Conservation (phyloP, 352 stramenopile genomes). For the Chrysophaeum taylorii region DNA sequence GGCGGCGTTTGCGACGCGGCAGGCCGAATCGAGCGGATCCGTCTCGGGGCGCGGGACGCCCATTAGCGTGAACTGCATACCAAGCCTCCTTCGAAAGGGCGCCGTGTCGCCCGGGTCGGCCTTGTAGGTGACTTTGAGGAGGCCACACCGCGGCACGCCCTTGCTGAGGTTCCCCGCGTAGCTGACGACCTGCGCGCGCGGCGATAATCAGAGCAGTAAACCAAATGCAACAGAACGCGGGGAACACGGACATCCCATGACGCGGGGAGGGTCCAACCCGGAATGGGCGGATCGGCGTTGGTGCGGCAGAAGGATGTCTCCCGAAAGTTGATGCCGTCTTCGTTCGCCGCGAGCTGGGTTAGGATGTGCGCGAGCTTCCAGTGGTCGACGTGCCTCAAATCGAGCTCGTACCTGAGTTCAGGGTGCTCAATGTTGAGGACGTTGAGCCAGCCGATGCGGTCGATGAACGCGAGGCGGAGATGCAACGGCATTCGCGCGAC, state of each 20-base stretch:
- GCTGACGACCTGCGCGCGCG: neutral
- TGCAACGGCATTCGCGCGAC: neutral
- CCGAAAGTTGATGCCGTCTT: conserved; percentile 4
- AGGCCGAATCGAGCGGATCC: no score
- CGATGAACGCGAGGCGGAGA: neutral
- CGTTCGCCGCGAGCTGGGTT: neutral
- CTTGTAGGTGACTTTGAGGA: neutral
- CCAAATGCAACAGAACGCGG: neutral
- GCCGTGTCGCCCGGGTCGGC: neutral
- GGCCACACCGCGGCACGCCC: neutral
- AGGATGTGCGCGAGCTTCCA: neutral
- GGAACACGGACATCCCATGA: neutral
- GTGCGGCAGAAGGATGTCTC: neutral
- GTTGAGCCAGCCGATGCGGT: conserved; percentile 11
- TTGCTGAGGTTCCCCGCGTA: neutral
- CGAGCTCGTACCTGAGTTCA: neutral
- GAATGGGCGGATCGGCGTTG: neutral
- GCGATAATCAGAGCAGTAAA: neutral
- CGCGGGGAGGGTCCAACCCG: neutral
- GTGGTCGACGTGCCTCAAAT: neutral
- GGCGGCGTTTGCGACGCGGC: no score
- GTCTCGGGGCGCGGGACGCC: no score
- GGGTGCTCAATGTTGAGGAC: neutral
- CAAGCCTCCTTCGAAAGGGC: no score
- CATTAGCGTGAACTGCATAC: no score